These are phyloP conservation scores for Neospora caninum DNA, from an alignment of 169 alveolate genomes.

Conservation along the genomic window DNA sequence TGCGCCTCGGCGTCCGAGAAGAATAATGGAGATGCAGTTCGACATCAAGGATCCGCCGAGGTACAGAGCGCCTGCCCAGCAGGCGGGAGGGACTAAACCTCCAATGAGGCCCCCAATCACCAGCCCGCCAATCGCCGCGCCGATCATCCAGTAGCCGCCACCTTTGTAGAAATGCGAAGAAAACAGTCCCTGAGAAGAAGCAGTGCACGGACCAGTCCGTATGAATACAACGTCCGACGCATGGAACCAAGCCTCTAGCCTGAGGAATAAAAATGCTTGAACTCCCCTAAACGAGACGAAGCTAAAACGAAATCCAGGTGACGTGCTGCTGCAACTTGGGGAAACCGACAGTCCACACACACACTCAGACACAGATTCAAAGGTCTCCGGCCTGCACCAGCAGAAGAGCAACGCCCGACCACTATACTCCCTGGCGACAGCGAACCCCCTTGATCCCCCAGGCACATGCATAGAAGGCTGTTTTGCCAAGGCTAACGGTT, in stretches of 20 bases:
- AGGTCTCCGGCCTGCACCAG: background rate
- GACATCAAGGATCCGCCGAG: conserved; percentile 63
- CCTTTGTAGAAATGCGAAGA: conserved; percentile 74
- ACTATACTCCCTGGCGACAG: too few species aligned
- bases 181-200: conserved; percentile 64
- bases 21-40: conserved; percentile 28
- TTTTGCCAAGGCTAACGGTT: too few species aligned
- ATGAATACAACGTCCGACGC: background rate
- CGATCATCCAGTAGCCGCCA: conserved; percentile 77
- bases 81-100: conserved; percentile 63
- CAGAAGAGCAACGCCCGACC: too few species aligned
- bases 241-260: background rate
- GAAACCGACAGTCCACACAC: background rate
- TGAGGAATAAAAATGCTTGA: background rate
- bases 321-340: background rate
- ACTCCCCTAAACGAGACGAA: background rate
- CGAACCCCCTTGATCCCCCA: too few species aligned
- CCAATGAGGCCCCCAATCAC: conserved; percentile 60
- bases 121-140: conserved; percentile 55
- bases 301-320: background rate
- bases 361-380: background rate
- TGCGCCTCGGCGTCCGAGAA: conserved; percentile 64
- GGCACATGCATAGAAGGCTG: too few species aligned
- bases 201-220: background rate
- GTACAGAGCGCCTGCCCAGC: conserved; percentile 69